Conservation (phyloP, 345 rosid genomes). For the Carallia pectinifolia region DNA sequence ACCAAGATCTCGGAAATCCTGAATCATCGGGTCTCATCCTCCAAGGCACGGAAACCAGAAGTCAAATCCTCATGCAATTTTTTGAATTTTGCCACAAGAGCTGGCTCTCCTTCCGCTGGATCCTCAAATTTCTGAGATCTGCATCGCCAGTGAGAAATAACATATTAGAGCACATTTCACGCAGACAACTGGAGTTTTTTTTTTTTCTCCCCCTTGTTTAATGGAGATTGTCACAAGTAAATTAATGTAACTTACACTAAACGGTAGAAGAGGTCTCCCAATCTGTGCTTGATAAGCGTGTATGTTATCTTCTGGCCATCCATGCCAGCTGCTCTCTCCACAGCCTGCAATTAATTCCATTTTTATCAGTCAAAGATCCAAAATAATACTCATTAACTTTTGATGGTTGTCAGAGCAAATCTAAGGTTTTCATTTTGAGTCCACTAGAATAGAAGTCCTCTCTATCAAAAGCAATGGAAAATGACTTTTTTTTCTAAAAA, state of each 20-base stretch:
- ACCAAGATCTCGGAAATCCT: slow-evolving; percentile 3
- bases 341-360: slow-evolving; percentile 54
- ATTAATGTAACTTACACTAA: slow-evolving; percentile 65
- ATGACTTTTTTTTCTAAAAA: too few relatives aligned
- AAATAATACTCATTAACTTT: not conserved
- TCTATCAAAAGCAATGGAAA: too few relatives aligned
- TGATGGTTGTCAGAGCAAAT: not conserved
- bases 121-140: slow-evolving; percentile 99
- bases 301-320: slow-evolving; percentile 99
- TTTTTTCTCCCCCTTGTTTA: not conserved
- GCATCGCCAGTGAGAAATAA: slow-evolving; percentile 13
- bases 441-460: not conserved
- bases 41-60: slow-evolving; percentile 93
- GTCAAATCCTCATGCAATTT: slow-evolving; percentile 88
- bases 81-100: slow-evolving; percentile 75
- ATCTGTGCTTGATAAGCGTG: slow-evolving; percentile 85
- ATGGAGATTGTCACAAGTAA: not conserved
- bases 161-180: not conserved
- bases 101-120: slow-evolving; percentile 95
- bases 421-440: not conserved
- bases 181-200: not conserved
- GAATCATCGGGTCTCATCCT: slow-evolving; percentile 88
- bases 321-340: slow-evolving; percentile 98
- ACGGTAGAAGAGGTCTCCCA: slow-evolving; percentile 98
- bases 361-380: not conserved